Evolutionary conservation across 176 grass and related monocot genomes (phyloP).

Genomic region (Areca catechu): DNA sequence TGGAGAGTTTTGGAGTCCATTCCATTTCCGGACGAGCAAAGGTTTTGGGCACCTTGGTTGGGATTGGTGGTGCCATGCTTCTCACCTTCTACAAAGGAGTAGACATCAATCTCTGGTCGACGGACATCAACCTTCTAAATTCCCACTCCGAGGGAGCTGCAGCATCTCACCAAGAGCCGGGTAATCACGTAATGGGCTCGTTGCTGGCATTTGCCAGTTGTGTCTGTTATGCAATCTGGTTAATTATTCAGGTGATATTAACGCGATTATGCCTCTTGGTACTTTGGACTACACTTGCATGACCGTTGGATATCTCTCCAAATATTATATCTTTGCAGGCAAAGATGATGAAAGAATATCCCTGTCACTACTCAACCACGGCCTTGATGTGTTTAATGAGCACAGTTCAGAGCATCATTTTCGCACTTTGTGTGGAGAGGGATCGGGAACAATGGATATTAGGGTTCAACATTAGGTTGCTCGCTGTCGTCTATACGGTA

Average conservation of each 20-base stretch:
- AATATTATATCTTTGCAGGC: constrained; percentile 25
- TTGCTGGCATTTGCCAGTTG: constrained; percentile 42
- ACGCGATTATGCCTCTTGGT: too few species aligned
- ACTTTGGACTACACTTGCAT: background rate
- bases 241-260: constrained; percentile 47
- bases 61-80: constrained; percentile 79
- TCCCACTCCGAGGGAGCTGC: background rate
- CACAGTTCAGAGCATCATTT: background rate
- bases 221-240: constrained; percentile 60
- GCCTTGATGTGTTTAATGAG: constrained; percentile 48
- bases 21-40: constrained; percentile 50
- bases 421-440: constrained; percentile 36
- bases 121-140: constrained; percentile 33
- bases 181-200: constrained; percentile 37
- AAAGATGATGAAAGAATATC: constrained; percentile 38
- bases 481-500: constrained; percentile 42
- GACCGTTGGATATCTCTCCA: background rate
- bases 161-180: background rate
- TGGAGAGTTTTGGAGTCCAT: constrained; percentile 46
- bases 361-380: constrained; percentile 63
- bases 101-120: constrained; percentile 39
- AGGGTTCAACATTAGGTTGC: constrained; percentile 33
- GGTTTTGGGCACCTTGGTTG: constrained; percentile 53
- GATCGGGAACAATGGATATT: constrained; percentile 38
- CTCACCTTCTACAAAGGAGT: constrained; percentile 87